phyloP scores from a whole-genome alignment of 2,329 filamentous ascomycete genomes.

The Diplodia corticola region DNA sequence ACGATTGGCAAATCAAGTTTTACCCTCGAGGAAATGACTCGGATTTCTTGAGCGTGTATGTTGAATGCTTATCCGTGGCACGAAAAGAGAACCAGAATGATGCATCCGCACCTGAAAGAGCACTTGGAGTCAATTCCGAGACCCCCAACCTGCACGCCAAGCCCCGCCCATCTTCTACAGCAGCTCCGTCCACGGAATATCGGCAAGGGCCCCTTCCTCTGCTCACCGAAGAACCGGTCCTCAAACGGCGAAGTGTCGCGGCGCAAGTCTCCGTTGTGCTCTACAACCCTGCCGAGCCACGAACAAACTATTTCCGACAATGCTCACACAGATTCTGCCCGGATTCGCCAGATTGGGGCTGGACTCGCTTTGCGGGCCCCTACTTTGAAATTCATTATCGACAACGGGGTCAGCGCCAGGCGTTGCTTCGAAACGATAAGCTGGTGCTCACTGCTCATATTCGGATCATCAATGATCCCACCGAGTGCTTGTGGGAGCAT shows the following conservation, averaged over 20 bases:
- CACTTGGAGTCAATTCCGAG: conserved; percentile 17
- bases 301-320: conserved; percentile 57
- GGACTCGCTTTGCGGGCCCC: conserved; percentile 62
- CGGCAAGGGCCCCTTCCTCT: conserved; percentile 42
- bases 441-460: conserved; percentile 64
- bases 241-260: conserved; percentile 49
- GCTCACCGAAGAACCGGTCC: conserved; percentile 34
- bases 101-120: conserved; percentile 23
- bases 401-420: conserved; percentile 58
- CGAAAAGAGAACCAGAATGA: conserved; percentile 27
- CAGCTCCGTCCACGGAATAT: conserved; percentile 23
- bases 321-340: conserved; percentile 61
- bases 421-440: conserved; percentile 61
- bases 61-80: conserved; percentile 58
- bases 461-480: conserved; percentile 61
- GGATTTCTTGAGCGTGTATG: conserved; percentile 59
- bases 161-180: background rate
- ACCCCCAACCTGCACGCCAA: background rate
- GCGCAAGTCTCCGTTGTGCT: conserved; percentile 63
- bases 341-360: conserved; percentile 62
- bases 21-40: conserved; percentile 63
- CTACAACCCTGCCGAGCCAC: conserved; percentile 64
- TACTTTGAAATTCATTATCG: conserved; percentile 60
- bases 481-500: conserved; percentile 62
- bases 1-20: conserved; percentile 67